Evolutionary conservation across 1,284 basidiomycete genomes (phyloP), one percentile per base, ranked within the genome.

Genomic region (Pyrrhoderma noxium): DNA sequence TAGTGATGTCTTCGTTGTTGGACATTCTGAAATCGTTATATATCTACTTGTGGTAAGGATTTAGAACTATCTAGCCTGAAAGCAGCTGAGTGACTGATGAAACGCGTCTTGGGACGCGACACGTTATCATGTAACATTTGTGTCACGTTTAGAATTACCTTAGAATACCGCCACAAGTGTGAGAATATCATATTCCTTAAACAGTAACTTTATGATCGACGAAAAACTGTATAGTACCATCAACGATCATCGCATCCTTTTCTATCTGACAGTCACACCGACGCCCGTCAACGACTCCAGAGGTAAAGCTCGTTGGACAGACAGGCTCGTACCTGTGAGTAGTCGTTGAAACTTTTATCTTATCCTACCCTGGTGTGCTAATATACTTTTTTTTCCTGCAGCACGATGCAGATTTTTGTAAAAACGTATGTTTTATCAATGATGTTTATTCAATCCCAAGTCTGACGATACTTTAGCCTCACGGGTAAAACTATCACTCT

Each of bases 401-500:
- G 50, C 63, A 74, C 68, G 58, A 89, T 94, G 92, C 92, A 93
- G 73, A 93, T 94, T 67, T 94, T 94, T 72, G 91, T 94, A 56
- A 94, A 94, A 74, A 93, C 90, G 89, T 89, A 61, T 58, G 85
- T 75, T n/a, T 16, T 18, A 4, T 34, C 8, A 13, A 22, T 19
- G 14, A 18, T 38, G 19, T 47, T 34, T 9, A 11, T 44, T 19
- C 2, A 14, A 8, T 43, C 42, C 35, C n/a, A n/a, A n/a, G n/a
- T n/a, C n/a, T n/a, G n/a, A n/a, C n/a, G n/a, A n/a, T n/a, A n/a
- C n/a, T n/a, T 21, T 64, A 93, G 89, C 80, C 89, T 98, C 61
- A 97, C 94, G 77, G 94, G 95, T 70, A 98, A 97, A 79, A 96
- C 93, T 60, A 95, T 96, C 78, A 95, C 93, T 64, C 88, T 95